These are phyloP conservation scores for Salix exigua DNA, from an alignment of 345 rosid species.

Conservation along the genomic window DNA sequence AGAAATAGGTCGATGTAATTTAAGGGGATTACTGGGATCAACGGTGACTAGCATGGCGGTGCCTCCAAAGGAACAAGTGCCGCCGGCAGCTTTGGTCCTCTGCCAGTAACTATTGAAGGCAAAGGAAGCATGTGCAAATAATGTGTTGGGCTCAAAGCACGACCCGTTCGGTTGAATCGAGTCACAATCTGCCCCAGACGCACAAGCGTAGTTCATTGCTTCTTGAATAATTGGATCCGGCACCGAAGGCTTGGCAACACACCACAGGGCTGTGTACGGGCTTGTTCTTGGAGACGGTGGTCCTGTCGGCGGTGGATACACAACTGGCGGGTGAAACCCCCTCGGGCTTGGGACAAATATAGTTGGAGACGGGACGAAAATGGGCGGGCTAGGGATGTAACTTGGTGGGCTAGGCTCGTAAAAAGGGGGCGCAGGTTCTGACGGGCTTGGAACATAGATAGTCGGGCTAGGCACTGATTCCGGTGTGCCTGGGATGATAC, in stretches of 20 bases:
- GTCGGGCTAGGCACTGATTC: conserved; percentile 5
- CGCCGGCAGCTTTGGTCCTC: conserved; percentile 65
- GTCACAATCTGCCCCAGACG: conserved; percentile 78
- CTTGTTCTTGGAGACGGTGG: conserved; percentile 50
- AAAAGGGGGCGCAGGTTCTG: background rate
- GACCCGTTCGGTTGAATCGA: conserved; percentile 61
- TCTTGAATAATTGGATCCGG: conserved; percentile 92
- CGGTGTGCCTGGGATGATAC: background rate
- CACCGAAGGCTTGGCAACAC: conserved; percentile 89
- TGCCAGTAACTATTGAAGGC: conserved; percentile 97
- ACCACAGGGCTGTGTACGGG: conserved; percentile 62
- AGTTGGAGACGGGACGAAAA: conserved; percentile 17
- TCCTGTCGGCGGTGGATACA: conserved; percentile 72
- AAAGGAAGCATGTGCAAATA: conserved; percentile 80
- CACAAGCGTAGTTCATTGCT: conserved; percentile 95
- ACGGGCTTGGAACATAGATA: conserved; percentile 6
- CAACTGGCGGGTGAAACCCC: conserved; percentile 59
- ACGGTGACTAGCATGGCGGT: conserved; percentile 83
- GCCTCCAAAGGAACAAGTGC: conserved; percentile 89
- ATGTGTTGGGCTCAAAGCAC: conserved; percentile 70
- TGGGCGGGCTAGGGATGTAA: conserved; percentile 32
- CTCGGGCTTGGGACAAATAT: conserved; percentile 46
- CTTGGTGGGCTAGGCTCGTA: conserved; percentile 33
- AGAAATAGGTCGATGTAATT: background rate
- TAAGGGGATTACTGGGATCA: conserved; percentile 65